Conservation (phyloP, 768 basidiomycete species). For the Leucocoprinus birnbaumii region DNA sequence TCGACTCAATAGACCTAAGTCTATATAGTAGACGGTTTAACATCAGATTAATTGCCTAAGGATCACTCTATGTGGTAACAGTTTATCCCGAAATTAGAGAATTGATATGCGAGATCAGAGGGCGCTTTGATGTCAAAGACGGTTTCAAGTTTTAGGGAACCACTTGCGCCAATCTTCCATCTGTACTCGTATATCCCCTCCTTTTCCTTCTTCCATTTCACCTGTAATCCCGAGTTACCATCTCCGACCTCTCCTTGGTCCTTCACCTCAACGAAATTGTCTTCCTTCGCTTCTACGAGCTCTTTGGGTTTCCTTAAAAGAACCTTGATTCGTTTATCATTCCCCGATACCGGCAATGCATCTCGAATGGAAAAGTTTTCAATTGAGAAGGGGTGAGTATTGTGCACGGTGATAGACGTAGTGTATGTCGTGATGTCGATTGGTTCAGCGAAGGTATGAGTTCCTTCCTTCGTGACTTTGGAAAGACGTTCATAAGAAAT, state of each 20-base stretch:
- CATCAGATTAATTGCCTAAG: too few species aligned
- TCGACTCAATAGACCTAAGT: too few species aligned
- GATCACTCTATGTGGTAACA: too few species aligned
- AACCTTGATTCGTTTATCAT: slow-evolving; percentile 40
- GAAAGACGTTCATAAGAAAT: slow-evolving; percentile 42
- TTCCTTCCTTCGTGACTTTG: slow-evolving; percentile 29
- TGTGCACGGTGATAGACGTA: slow-evolving; percentile 41
- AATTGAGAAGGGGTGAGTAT: slow-evolving; percentile 46
- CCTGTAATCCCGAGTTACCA: slow-evolving; percentile 22
- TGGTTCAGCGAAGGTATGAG: slow-evolving; percentile 42
- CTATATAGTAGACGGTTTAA: too few species aligned
- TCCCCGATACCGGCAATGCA: slow-evolving; percentile 33
- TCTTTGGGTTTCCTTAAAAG: slow-evolving; percentile 43
- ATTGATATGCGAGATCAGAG: neutral
- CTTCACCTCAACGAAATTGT: slow-evolving; percentile 23
- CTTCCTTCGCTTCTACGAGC: slow-evolving; percentile 42
- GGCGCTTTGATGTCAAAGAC: slow-evolving; percentile 39
- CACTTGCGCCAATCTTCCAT: slow-evolving; percentile 4
- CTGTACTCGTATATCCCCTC: slow-evolving; percentile 50
- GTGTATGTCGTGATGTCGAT: slow-evolving; percentile 42
- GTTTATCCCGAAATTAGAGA: neutral
- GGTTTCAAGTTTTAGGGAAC: slow-evolving; percentile 33
- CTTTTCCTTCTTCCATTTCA: slow-evolving; percentile 15
- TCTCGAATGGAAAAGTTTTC: slow-evolving; percentile 44
- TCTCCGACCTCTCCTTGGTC: too few species aligned